phyloP scores from a whole-genome alignment of 371 early-diverging fungal genomes.

The Actinomortierella ambigua region DNA sequence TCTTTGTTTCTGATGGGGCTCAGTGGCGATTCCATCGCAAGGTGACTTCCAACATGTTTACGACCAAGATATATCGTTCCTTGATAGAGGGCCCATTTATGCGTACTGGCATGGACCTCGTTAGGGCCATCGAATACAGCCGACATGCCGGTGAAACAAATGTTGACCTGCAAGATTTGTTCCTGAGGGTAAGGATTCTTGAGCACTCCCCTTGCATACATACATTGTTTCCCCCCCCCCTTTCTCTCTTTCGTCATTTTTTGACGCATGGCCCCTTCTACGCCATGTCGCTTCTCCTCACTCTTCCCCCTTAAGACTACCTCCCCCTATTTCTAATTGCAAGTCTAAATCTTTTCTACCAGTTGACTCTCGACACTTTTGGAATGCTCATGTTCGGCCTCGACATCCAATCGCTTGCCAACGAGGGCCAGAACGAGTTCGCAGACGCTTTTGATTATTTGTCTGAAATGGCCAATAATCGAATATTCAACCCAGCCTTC shows the following conservation, averaged over 20 bases:
- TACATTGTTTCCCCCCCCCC: no score
- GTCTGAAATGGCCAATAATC: conserved; percentile 7
- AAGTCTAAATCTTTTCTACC: conserved; percentile 17
- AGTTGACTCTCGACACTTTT: conserved; percentile 36
- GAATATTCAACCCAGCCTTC: conserved; percentile 29
- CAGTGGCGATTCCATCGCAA: conserved; percentile 13
- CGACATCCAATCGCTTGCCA: conserved; percentile 21
- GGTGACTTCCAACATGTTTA: conserved; percentile 8
- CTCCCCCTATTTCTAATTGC: no score
- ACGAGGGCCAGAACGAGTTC: conserved; percentile 21
- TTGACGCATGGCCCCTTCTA: no score
- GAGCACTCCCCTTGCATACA: no score
- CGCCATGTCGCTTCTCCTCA: no score
- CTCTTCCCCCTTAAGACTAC: no score
- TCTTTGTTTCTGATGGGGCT: conserved; percentile 5
- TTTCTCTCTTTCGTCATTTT: no score
- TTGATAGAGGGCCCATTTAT: conserved; percentile 20
- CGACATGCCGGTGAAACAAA: neutral
- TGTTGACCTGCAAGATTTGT: no score
- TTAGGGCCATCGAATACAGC: neutral
- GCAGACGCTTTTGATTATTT: conserved; percentile 36
- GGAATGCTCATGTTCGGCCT: conserved; percentile 37
- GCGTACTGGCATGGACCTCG: conserved; percentile 9
- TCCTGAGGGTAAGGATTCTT: no score
- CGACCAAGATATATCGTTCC: conserved; percentile 2